Base-by-base conservation (phyloP, 2,329 filamentous ascomycete species). In the Calycina marina region DNA sequence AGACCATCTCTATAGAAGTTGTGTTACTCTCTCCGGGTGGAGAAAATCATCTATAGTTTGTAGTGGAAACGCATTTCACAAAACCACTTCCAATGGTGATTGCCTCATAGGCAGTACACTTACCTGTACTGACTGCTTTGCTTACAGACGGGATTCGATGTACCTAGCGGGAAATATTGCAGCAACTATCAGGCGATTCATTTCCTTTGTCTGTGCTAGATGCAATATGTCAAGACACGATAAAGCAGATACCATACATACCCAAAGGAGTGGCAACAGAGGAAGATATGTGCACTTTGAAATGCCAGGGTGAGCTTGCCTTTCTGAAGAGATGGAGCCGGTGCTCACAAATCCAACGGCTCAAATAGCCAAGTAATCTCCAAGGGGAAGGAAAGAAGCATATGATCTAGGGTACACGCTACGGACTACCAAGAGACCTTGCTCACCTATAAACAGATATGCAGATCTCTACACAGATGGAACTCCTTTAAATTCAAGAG, bases 311-410 rank as follows among this genome's bases (percentile, higher is more conserved):
- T 3, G 50, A 59, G 1, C 53, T 79, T 22, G 53, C 59, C 0
- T 79, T 79, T 44, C 54, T 79, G 17, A 55, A 63, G 9, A 52
- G 53, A 3, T 79, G 75, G 75, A 54, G 62, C 65, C 72, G 0
- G 65, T 68, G 1, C 54, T 78, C 16, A 65, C 59, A 2, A 55
- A 71, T 35, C 66, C 70, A 0, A 51, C 53, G 0, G 54, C 60
- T 6, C 67, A 79, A 47, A 69, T 78, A 14, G 56, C 67, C 67
- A 72, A 46, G 50, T 72, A 26, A 73, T 67, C 13, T 56, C 66
- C 4, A 76, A 72, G 1, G 75, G 75, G 0, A 71, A 68, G 45
- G 20, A 73, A 74, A 41, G 75, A 79, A 48, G 53, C 65, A 0
- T 60, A 64, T 25, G 65, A 69, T 36, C 56, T 73, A 51, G 69